Conservation (phyloP, 768 basidiomycete genomes). For the Termitomyces sp. region DNA sequence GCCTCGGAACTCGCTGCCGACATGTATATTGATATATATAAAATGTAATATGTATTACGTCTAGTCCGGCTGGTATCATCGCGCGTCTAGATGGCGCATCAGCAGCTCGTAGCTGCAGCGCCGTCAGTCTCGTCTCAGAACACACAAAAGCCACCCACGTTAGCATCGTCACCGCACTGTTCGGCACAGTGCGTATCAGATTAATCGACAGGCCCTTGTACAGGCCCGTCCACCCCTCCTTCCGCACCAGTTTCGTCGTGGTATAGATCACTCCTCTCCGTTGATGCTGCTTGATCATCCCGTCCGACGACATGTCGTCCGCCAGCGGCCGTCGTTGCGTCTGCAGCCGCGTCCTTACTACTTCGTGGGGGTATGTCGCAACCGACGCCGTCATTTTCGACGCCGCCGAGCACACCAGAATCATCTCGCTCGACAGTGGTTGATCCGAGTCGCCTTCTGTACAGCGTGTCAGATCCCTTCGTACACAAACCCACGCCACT, state of each 20-base stretch:
- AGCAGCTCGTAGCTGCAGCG: constrained; percentile 42
- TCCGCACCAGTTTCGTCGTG: constrained; percentile 61
- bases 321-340: constrained; percentile 69
- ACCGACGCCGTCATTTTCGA: constrained; percentile 96
- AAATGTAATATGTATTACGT: not conserved
- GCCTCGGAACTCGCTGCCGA: not conserved
- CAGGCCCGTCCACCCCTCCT: constrained; percentile 86
- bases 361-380: constrained; percentile 97
- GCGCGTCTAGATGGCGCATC: constrained; percentile 42
- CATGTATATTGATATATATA: too few species aligned
- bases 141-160: constrained; percentile 48
- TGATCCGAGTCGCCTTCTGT: constrained; percentile 40
- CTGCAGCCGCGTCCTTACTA: constrained; percentile 95
- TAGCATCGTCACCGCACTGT: constrained; percentile 93
- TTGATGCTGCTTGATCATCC: constrained; percentile 51
- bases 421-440: constrained; percentile 54
- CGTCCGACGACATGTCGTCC: constrained; percentile 53
- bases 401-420: constrained; percentile 86
- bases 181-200: constrained; percentile 90
- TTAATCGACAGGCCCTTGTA: constrained; percentile 96
- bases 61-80: constrained; percentile 1
- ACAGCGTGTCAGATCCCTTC: constrained; percentile 4
- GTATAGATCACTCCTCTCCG: constrained; percentile 70
- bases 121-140: not conserved
- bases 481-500: constrained; percentile 26